Evolutionary conservation across 768 basidiomycete species (phyloP).

Genomic region (Thelephora ganbajun): DNA sequence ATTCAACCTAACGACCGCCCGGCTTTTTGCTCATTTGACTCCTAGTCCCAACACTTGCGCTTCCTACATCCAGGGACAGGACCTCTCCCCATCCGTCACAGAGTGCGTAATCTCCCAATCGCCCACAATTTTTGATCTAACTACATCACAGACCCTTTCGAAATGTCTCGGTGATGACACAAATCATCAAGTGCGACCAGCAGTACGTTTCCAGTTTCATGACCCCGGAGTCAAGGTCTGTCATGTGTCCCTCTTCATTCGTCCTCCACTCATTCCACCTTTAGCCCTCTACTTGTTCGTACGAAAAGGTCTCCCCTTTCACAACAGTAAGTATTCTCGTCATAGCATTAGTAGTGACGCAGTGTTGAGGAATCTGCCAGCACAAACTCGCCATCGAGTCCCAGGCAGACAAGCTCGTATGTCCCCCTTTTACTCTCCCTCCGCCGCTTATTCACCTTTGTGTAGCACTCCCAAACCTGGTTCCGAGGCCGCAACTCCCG

Average conservation of each 20-base stretch:
- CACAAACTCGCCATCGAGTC: conserved; percentile 1
- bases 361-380: not conserved
- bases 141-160: not conserved
- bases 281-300: conserved; percentile 12
- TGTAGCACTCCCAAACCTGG: not conserved
- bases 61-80: conserved; percentile 14
- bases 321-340: not conserved
- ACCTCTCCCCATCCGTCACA: conserved; percentile 7
- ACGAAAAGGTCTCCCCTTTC: conserved; percentile 5
- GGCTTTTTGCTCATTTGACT: conserved; percentile 1
- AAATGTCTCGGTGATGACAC: not conserved
- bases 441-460: not conserved
- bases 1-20: not conserved
- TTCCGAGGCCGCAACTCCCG: conserved; percentile 1
- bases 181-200: not conserved
- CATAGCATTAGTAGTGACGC: not conserved
- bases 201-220: conserved; percentile 7
- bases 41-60: conserved; percentile 21
- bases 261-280: not conserved
- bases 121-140: conserved; percentile 2
- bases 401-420: not conserved
- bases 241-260: not conserved
- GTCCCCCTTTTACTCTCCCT: not conserved
- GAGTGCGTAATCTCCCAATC: conserved; percentile 1
- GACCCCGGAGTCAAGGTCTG: conserved; percentile 18